phyloP scores from a whole-genome alignment of 1,284 basidiomycete genomes.

The Quambalaria eucalypti region DNA sequence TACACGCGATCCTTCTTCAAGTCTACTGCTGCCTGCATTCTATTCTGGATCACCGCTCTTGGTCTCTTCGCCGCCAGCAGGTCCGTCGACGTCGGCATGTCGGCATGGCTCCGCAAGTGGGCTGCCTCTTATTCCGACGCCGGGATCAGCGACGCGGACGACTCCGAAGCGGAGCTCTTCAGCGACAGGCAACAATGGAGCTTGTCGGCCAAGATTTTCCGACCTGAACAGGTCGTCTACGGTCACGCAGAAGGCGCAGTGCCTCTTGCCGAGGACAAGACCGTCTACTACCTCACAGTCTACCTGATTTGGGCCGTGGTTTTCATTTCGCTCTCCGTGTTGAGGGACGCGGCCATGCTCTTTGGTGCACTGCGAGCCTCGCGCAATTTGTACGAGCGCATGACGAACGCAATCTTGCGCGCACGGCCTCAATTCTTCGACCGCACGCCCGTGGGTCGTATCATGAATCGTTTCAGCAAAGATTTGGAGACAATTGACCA shows the following conservation, averaged over 20 bases:
- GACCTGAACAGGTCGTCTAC: not conserved
- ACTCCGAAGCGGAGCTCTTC: not conserved
- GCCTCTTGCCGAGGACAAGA: constrained; percentile 12
- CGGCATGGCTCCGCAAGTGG: constrained; percentile 44
- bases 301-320: constrained; percentile 26
- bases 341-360: constrained; percentile 31
- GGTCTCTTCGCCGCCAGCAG: constrained; percentile 30
- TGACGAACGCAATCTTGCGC: constrained; percentile 76
- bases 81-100: constrained; percentile 28
- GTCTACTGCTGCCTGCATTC: constrained; percentile 11
- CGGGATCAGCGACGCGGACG: not conserved
- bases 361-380: constrained; percentile 36
- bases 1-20: constrained; percentile 32
- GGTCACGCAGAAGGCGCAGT: not conserved
- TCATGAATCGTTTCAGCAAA: constrained; percentile 45
- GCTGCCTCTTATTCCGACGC: constrained; percentile 23
- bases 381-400: constrained; percentile 41
- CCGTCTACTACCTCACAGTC: constrained; percentile 35
- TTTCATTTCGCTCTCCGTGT: constrained; percentile 30
- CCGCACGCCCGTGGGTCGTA: constrained; percentile 41
- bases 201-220: not conserved
- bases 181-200: not conserved
- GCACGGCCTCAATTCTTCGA: constrained; percentile 53
- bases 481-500: constrained; percentile 46
- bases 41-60: constrained; percentile 31